Evolutionary conservation across 2,329 filamentous ascomycete species (phyloP).

Genomic region (Talaromyces sp.): DNA sequence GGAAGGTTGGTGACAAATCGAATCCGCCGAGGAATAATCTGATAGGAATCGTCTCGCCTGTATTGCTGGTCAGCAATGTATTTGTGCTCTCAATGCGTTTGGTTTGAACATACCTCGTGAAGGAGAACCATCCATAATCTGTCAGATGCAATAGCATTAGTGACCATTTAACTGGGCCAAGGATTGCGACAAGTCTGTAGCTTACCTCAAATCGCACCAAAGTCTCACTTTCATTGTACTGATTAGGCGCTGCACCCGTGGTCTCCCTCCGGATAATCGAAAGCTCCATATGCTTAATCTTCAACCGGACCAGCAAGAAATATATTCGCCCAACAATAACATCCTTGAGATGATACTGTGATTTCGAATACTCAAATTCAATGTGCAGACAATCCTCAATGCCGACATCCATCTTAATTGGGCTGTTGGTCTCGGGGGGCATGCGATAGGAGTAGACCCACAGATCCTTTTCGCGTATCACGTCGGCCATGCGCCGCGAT

Average conservation of each 20-base stretch:
- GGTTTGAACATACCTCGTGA: slow-evolving; percentile 66
- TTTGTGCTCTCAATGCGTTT: too few species aligned
- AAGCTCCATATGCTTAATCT: slow-evolving; percentile 99
- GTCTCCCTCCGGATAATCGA: slow-evolving; percentile 97
- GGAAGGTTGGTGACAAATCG: slow-evolving; percentile 95
- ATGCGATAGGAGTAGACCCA: slow-evolving; percentile 99
- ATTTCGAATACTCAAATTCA: slow-evolving; percentile 99
- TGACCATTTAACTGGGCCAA: too few species aligned
- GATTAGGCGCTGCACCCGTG: slow-evolving; percentile 92
- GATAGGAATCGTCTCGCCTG: slow-evolving; percentile 89
- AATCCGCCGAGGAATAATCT: slow-evolving; percentile 95
- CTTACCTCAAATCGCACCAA: slow-evolving; percentile 88
- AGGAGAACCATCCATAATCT: slow-evolving; percentile 99
- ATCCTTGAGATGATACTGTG: slow-evolving; percentile 98
- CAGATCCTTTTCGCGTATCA: slow-evolving; percentile 97
- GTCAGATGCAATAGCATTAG: slow-evolving; percentile 1
- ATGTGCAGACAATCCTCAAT: slow-evolving; percentile 99
- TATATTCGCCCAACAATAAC: slow-evolving; percentile 99
- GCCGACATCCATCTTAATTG: slow-evolving; percentile 99
- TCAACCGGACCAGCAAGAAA: slow-evolving; percentile 91
- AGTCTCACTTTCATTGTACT: slow-evolving; percentile 99
- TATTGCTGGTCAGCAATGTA: not conserved
- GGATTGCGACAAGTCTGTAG: not conserved
- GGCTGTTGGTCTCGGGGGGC: slow-evolving; percentile 95
- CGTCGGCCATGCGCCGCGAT: slow-evolving; percentile 93